Evolutionary conservation across 1,284 basidiomycete species (phyloP), one percentile per base, ranked within the genome.

Genomic region (Sanguinoderma infundibulare): DNA sequence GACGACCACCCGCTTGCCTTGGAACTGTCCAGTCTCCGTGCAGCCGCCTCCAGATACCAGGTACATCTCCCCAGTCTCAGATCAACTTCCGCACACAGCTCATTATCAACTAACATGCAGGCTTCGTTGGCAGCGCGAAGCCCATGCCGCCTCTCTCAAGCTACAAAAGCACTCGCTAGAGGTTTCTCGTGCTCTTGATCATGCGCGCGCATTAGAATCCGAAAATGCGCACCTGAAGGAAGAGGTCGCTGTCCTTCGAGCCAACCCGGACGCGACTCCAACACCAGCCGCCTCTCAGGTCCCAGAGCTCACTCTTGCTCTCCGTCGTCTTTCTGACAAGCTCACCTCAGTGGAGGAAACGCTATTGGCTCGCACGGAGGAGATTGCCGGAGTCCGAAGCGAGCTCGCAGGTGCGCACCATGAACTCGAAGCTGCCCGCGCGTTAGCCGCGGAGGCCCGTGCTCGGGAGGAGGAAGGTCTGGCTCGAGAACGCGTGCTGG

Each of bases 251-350:
- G 67, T 79, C 2, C 78, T 91, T 12, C 79, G 87, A 49, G 77
- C 80, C 0, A 76, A 82, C 59, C 81, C 85, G 5, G 80, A 84
- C 35, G 61, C 73, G 6, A 72, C 75, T 3, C 74, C 77, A 0
- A 78, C 82, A 55, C 79, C 83, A 5, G 79, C 81, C 14, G 75
- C 79, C 4, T 70, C 79, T 2, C 85, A 87, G 62, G 79, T 83
- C 6, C 82, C 85, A 44, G 85, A 91, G 62, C 79, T 91, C 55
- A 85, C 86, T 0, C 79, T 91, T 4, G 85, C 88, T 0, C 80
- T 90, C 35, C 81, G 89, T 12, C 82, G 82, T n/a, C 77, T 89
- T 34, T 89, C 86, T 3, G 86, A 89, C 72, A 87, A 91, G 71
- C 79, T 90, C 17, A 79, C 81, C 0, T 68, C 80, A 4, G 84